A percentile compares a stretch with the other conserved stretches of the same genome.
These are phyloP conservation scores for Teratosphaeriaceae sp. DNA, from an alignment of 2,329 filamentous ascomycete species.

Conservation along the genomic window DNA sequence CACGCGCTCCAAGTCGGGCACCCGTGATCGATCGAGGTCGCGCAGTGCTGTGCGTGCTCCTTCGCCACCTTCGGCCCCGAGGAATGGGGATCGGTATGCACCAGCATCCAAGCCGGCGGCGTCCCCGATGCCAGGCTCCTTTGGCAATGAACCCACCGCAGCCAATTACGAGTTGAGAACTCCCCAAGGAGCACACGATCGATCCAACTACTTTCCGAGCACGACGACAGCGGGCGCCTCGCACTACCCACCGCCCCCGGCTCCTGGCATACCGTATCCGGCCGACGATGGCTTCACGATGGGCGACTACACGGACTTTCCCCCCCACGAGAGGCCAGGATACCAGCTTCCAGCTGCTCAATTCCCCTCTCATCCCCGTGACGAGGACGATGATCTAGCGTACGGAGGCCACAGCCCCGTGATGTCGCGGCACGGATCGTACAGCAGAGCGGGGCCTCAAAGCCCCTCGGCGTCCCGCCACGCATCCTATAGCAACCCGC, in stretches of 20 bases:
- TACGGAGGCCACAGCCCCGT: slow-evolving; percentile 18
- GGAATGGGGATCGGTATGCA: slow-evolving; percentile 16
- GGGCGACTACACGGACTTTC: slow-evolving; percentile 39
- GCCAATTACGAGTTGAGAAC: slow-evolving; percentile 37
- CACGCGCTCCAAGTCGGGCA: slow-evolving; percentile 37
- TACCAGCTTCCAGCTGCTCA: slow-evolving; percentile 19
- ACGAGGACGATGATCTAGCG: slow-evolving; percentile 27
- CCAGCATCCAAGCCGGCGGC: slow-evolving; percentile 6
- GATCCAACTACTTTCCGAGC: slow-evolving; percentile 13
- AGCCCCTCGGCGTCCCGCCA: slow-evolving; percentile 6
- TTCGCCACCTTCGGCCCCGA: slow-evolving; percentile 20
- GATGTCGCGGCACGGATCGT: slow-evolving; percentile 11
- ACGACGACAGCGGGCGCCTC: slow-evolving; percentile 8
- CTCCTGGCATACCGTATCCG: slow-evolving; percentile 22
- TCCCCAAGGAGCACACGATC: slow-evolving; percentile 18
- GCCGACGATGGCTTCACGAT: slow-evolving; percentile 32
- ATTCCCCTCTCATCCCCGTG: slow-evolving; percentile 14
- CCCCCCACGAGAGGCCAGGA: slow-evolving; percentile 37
- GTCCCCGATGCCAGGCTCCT: slow-evolving; percentile 15
- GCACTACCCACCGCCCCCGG: slow-evolving; percentile 12
- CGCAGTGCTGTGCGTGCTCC: slow-evolving; percentile 33
- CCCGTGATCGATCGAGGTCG: slow-evolving; percentile 31
- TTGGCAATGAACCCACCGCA: slow-evolving; percentile 15
- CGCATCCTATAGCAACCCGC: slow-evolving; percentile 10
- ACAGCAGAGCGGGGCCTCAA: slow-evolving; percentile 11